Evolutionary conservation across 2,329 filamentous ascomycete genomes (phyloP).

Genomic region (Aspergillus texensis): DNA sequence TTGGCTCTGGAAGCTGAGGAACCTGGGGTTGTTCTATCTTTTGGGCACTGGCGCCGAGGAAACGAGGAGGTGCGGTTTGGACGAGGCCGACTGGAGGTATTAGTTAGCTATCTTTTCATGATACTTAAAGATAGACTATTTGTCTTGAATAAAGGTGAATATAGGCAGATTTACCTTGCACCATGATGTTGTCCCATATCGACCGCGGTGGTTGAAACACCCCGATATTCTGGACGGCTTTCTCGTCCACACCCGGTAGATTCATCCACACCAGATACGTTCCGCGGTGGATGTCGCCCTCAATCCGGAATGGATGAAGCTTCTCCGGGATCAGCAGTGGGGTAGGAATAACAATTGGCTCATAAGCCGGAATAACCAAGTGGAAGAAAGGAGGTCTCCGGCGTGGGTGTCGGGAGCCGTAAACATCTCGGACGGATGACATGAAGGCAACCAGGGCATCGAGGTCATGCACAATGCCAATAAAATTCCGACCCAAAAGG

Average conservation of each 20-base stretch:
- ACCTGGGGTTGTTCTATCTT: background rate
- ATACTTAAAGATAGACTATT: fast-evolving
- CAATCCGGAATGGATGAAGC: background rate
- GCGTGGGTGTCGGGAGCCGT: background rate
- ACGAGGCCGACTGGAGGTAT: background rate
- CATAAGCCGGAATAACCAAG: constrained; percentile 5
- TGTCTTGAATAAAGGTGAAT: background rate
- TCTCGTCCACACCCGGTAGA: constrained; percentile 3
- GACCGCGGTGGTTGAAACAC: background rate
- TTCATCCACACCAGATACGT: constrained; percentile 7
- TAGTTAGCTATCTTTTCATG: background rate
- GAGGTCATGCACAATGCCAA: constrained; percentile 7
- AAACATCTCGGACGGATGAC: constrained; percentile 1
- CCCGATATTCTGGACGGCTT: constrained; percentile 2
- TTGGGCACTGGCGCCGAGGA: background rate
- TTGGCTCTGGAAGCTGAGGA: background rate
- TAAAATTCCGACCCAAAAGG: constrained; percentile 3
- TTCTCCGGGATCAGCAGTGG: constrained; percentile 2
- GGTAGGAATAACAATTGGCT: constrained; percentile 1
- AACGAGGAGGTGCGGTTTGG: background rate
- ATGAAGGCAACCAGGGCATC: constrained; percentile 6
- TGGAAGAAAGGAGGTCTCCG: background rate
- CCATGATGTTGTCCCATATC: constrained; percentile 1
- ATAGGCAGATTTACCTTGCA: background rate
- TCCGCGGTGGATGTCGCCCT: constrained; percentile 6